These are phyloP conservation scores for Stemphylium vesicarium DNA, from an alignment of 2,329 filamentous ascomycete genomes.

Conservation along the genomic window DNA sequence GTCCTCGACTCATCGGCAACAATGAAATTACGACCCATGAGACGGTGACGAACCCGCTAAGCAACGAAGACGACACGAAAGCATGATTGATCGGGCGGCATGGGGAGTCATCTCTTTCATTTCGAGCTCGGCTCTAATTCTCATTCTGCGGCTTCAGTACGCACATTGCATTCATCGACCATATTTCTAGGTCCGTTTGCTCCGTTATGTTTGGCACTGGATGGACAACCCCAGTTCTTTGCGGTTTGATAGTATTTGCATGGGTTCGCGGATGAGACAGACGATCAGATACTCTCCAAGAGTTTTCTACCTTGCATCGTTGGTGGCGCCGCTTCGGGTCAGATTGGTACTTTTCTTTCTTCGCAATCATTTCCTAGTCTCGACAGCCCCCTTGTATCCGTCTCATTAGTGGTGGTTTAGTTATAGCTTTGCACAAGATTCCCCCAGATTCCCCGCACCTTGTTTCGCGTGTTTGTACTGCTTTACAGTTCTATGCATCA, in stretches of 20 bases:
- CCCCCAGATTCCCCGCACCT: constrained; percentile 27
- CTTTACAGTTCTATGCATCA: constrained; percentile 24
- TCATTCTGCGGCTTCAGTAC: constrained; percentile 13
- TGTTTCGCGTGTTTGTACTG: constrained; percentile 16
- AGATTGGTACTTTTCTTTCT: constrained; percentile 19
- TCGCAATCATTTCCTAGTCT: constrained; percentile 18
- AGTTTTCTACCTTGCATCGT: constrained; percentile 30
- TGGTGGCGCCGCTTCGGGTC: constrained; percentile 27
- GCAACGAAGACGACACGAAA: constrained; percentile 22
- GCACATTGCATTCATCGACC: constrained; percentile 30
- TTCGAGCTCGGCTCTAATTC: constrained; percentile 16
- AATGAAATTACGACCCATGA: constrained; percentile 31
- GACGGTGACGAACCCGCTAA: constrained; percentile 22
- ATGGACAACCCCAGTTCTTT: constrained; percentile 22
- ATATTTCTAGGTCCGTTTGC: constrained; percentile 27
- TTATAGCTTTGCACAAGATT: constrained; percentile 38
- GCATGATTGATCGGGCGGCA: constrained; percentile 16
- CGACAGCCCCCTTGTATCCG: constrained; percentile 15
- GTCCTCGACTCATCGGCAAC: constrained; percentile 17
- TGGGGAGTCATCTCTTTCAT: constrained; percentile 13
- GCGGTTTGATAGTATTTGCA: constrained; percentile 37
- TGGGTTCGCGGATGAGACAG: constrained; percentile 32
- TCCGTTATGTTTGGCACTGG: constrained; percentile 25
- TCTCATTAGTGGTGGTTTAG: constrained; percentile 26
- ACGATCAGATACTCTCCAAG: constrained; percentile 18